phyloP scores from a whole-genome alignment of 2,329 filamentous ascomycete species.

The Colletotrichum spinosum region DNA sequence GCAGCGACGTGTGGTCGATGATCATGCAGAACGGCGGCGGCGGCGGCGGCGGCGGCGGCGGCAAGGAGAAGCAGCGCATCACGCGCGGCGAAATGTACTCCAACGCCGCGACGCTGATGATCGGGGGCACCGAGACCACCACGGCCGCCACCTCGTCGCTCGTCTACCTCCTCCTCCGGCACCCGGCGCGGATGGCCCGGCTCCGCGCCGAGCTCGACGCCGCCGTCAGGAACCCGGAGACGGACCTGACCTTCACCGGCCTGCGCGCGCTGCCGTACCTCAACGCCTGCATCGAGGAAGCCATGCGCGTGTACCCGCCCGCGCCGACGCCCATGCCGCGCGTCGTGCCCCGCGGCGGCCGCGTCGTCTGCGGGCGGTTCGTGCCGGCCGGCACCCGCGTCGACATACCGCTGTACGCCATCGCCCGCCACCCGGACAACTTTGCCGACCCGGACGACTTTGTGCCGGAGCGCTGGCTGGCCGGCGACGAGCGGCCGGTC shows the following conservation, averaged over 20 bases:
- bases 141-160: slow-evolving; percentile 55
- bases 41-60: background rate
- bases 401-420: slow-evolving; percentile 33
- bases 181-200: slow-evolving; percentile 45
- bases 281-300: slow-evolving; percentile 55
- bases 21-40: slow-evolving; percentile 29
- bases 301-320: slow-evolving; percentile 50
- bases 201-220: slow-evolving; percentile 50
- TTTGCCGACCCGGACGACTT: slow-evolving; percentile 59
- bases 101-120: slow-evolving; percentile 42
- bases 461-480: slow-evolving; percentile 59
- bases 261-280: slow-evolving; percentile 51
- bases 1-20: slow-evolving; percentile 32
- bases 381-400: slow-evolving; percentile 44
- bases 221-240: slow-evolving; percentile 35
- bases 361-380: slow-evolving; percentile 43
- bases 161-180: slow-evolving; percentile 52
- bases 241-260: slow-evolving; percentile 50
- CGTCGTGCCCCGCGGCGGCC: slow-evolving; percentile 48
- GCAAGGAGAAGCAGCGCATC: slow-evolving; percentile 14
- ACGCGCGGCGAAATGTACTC: slow-evolving; percentile 34
- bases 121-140: slow-evolving; percentile 59
- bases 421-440: slow-evolving; percentile 41
- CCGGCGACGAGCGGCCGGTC: slow-evolving; percentile 6
- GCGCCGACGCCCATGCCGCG: slow-evolving; percentile 42